A percentile compares a stretch with the other conserved stretches of the same genome.
phyloP scores from a whole-genome alignment of 441 rosid species.

The Adansonia madagascariensis region DNA sequence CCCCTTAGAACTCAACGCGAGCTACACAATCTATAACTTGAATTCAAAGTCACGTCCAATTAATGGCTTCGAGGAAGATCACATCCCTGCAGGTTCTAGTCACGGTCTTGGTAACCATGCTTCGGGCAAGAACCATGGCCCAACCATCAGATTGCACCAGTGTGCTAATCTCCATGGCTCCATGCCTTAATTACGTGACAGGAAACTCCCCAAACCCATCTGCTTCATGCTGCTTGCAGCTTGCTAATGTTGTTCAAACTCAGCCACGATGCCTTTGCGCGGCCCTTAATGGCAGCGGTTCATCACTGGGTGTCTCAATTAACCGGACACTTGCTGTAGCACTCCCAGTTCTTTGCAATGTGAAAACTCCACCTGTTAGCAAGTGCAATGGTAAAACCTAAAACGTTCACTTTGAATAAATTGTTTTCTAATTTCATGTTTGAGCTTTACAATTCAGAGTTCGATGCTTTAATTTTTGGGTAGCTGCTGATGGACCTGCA shows the following conservation, averaged over 20 bases:
- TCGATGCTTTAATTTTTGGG: no score
- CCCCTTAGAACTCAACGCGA: neutral
- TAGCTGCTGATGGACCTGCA: no score
- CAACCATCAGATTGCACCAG: constrained; percentile 46
- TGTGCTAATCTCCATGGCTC: constrained; percentile 33
- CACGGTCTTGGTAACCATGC: constrained; percentile 30
- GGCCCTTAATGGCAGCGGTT: constrained; percentile 38
- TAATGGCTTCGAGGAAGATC: constrained; percentile 33
- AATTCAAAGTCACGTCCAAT: neutral
- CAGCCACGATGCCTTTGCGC: constrained; percentile 52
- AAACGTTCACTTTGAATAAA: no score
- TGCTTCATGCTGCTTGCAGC: constrained; percentile 53
- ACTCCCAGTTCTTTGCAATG: no score
- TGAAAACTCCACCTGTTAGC: no score
- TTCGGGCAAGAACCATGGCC: constrained; percentile 30
- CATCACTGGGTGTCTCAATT: constrained; percentile 34
- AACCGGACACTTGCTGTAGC: no score
- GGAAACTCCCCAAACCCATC: constrained; percentile 53
- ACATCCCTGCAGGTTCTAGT: no score
- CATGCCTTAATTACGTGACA: constrained; percentile 48
- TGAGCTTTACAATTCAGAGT: no score
- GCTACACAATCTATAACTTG: neutral
- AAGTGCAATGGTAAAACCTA: no score
- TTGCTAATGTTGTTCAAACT: constrained; percentile 43
- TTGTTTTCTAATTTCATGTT: no score